These are phyloP conservation scores for Aspergillus felis DNA, from an alignment of 2,329 filamentous ascomycete species.

Conservation along the genomic window DNA sequence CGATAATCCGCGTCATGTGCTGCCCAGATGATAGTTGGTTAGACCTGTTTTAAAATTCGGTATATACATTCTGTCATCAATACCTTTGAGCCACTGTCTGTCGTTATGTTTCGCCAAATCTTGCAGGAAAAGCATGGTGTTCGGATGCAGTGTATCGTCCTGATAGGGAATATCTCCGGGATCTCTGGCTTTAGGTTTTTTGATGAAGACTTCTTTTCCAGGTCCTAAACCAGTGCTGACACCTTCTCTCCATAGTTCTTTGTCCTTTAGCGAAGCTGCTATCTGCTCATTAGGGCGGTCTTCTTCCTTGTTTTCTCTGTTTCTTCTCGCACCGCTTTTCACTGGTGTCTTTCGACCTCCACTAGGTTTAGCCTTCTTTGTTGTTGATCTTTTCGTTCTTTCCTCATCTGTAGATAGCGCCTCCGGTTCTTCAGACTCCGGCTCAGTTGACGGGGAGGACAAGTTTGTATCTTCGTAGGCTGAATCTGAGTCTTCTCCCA, in stretches of 20 bases:
- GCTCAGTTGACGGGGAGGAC: neutral
- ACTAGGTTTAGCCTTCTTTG: neutral
- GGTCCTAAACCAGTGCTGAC: conserved; percentile 54
- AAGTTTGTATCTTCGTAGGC: conserved; percentile 13
- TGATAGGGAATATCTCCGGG: conserved; percentile 56
- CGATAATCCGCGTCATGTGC: conserved; percentile 78
- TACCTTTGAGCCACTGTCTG: conserved; percentile 61
- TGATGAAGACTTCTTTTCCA: conserved; percentile 59
- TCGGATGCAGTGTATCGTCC: conserved; percentile 58
- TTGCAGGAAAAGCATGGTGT: conserved; percentile 58
- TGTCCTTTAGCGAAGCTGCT: conserved; percentile 28
- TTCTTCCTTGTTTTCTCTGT: neutral
- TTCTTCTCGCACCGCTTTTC: neutral
- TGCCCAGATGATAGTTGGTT: conserved; percentile 32
- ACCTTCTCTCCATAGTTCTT: conserved; percentile 55
- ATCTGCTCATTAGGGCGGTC: conserved; percentile 67
- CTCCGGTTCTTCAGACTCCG: conserved; percentile 5
- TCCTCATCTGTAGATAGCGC: neutral
- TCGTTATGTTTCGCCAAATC: conserved; percentile 60
- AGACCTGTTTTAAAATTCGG: conserved; percentile 1
- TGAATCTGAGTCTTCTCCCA: conserved; percentile 10
- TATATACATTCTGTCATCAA: conserved; percentile 6
- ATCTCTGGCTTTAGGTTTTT: conserved; percentile 59
- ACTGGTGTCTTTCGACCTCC: neutral
- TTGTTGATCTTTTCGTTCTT: neutral